Evolutionary conservation across 108 stramenopile species (phyloP).

Genomic region (Nannochloropsis oceanica): DNA sequence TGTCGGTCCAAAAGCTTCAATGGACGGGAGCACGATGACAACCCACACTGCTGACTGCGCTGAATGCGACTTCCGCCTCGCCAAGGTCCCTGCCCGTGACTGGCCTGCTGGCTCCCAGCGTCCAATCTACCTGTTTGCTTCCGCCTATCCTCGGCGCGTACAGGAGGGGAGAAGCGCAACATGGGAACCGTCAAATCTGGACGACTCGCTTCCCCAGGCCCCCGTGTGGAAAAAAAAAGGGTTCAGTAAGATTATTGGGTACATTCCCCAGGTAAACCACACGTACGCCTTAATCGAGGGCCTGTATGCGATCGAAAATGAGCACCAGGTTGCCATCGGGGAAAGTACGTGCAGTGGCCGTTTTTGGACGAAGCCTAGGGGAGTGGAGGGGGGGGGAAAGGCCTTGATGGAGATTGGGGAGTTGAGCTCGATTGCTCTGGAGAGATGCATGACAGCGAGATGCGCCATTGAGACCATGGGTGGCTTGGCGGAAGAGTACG

Average conservation of each 20-base stretch:
- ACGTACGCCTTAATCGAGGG: slow-evolving; percentile 63
- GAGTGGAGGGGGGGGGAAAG: slow-evolving; percentile 28
- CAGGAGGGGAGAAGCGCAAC: slow-evolving; percentile 32
- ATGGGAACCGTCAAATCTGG: not conserved
- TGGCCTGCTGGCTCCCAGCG: slow-evolving; percentile 36
- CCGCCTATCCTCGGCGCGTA: slow-evolving; percentile 52
- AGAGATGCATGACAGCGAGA: slow-evolving; percentile 48
- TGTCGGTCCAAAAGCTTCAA: slow-evolving; percentile 27
- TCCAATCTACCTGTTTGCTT: slow-evolving; percentile 48
- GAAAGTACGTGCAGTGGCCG: slow-evolving; percentile 55
- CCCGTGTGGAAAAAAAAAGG: not conserved
- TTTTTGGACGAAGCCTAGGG: not conserved
- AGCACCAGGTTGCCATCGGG: slow-evolving; percentile 53
- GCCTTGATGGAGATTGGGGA: slow-evolving; percentile 58
- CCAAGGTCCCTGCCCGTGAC: slow-evolving; percentile 51
- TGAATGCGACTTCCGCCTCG: slow-evolving; percentile 53
- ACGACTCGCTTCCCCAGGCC: not conserved
- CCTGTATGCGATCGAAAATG: slow-evolving; percentile 63
- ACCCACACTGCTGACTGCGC: slow-evolving; percentile 37
- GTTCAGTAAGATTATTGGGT: slow-evolving; percentile 40
- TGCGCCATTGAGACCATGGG: slow-evolving; percentile 65
- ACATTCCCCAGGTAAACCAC: slow-evolving; percentile 48
- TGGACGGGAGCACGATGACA: slow-evolving; percentile 36
- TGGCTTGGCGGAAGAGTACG: slow-evolving; percentile 51
- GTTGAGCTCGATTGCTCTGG: slow-evolving; percentile 56